Evolutionary conservation across 345 rosid genomes (phyloP).

Genomic region (Hypericum perforatum): DNA sequence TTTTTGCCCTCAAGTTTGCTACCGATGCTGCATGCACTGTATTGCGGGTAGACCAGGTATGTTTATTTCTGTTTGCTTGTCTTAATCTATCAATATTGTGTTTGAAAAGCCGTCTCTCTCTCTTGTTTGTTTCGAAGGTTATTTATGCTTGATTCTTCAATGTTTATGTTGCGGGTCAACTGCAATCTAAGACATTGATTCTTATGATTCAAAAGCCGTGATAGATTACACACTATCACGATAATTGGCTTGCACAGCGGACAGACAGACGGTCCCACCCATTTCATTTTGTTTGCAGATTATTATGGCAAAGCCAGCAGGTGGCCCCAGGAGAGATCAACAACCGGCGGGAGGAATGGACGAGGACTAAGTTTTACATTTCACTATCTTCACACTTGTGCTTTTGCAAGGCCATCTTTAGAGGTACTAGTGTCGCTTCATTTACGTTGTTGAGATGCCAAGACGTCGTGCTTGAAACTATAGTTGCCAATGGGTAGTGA

Average conservation of each 20-base stretch:
- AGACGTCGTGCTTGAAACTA: no score
- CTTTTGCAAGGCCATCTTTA: no score
- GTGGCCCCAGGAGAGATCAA: constrained; percentile 78
- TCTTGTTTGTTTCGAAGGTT: no score
- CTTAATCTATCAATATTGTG: background rate
- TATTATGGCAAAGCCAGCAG: constrained; percentile 92
- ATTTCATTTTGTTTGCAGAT: constrained; percentile 40
- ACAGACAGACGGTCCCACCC: background rate
- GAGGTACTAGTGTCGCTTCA: no score
- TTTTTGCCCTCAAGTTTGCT: constrained; percentile 86
- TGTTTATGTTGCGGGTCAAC: no score
- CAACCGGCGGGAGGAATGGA: constrained; percentile 44
- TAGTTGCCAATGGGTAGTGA: no score
- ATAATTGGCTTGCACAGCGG: background rate
- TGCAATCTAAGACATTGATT: no score
- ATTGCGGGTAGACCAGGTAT: constrained; percentile 93
- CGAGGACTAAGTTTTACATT: constrained; percentile 35
- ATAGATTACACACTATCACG: no score
- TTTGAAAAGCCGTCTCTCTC: background rate
- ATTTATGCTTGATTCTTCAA: no score
- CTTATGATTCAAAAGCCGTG: no score
- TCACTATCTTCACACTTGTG: background rate
- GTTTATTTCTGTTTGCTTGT: background rate
- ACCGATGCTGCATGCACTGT: constrained; percentile 98
- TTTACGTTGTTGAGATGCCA: no score